Percentiles rank a stretch among this genome's conserved stretches.
These are phyloP conservation scores for Trichocladium uniseriatum DNA, from an alignment of 495 filamentous ascomycete genomes.

Conservation along the genomic window DNA sequence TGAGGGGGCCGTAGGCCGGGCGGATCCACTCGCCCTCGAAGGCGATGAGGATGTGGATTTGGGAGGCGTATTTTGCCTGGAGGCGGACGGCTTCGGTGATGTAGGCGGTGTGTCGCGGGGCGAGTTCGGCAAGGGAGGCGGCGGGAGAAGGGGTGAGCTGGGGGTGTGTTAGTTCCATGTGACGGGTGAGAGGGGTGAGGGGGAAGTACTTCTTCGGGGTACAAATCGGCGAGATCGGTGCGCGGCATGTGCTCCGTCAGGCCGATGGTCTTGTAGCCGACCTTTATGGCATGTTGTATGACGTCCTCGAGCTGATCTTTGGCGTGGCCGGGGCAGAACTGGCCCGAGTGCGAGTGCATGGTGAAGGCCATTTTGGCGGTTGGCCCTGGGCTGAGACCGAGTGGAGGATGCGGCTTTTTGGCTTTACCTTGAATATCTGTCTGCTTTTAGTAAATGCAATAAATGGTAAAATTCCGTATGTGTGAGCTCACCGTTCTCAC, in stretches of 20 bases:
- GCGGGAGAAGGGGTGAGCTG: constrained; percentile 30
- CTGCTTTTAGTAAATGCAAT: no score
- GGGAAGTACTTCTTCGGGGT: constrained; percentile 83
- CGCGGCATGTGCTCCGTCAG: constrained; percentile 98
- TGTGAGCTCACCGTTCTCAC: no score
- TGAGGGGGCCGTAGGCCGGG: constrained; percentile 48
- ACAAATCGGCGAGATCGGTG: constrained; percentile 59
- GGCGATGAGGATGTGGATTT: constrained; percentile 76
- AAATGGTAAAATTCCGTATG: no score
- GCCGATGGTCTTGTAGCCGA: constrained; percentile 71
- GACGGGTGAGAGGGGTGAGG: neutral
- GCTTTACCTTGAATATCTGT: no score
- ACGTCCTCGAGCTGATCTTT: constrained; percentile 75
- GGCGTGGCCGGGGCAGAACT: constrained; percentile 90
- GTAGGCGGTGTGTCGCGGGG: constrained; percentile 59
- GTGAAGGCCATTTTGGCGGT: constrained; percentile 92
- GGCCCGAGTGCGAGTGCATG: constrained; percentile 96
- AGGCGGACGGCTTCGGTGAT: constrained; percentile 61
- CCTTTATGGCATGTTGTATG: constrained; percentile 64
- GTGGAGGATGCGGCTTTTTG: no score
- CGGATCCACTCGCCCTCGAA: constrained; percentile 93
- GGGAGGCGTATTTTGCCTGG: constrained; percentile 54
- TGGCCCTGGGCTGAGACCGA: no score
- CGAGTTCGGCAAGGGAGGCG: constrained; percentile 30
- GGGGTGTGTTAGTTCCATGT: no score